A percentile compares a stretch with the other conserved stretches of the same genome.
phyloP scores from a whole-genome alignment of 2,329 filamentous ascomycete genomes.

The Botrytis galanthina region DNA sequence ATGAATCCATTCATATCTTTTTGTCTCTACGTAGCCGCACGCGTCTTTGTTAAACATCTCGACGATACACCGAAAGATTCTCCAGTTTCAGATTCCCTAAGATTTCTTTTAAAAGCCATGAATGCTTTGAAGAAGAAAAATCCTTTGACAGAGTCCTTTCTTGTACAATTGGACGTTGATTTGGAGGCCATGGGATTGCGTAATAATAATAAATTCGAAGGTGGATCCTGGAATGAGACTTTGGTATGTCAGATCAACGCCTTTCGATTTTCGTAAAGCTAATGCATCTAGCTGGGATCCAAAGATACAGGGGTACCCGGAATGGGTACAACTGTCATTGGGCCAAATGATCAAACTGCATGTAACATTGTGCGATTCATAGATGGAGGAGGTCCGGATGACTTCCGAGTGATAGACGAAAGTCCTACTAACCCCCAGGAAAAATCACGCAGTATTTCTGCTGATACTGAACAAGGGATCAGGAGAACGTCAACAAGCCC shows the following conservation, averaged over 20 bases:
- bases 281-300: conserved; percentile 30
- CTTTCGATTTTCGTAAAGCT: conserved; percentile 23
- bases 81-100: conserved; percentile 74
- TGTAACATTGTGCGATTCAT: conserved; percentile 23
- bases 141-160: conserved; percentile 88
- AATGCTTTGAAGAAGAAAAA: conserved; percentile 84
- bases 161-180: conserved; percentile 91
- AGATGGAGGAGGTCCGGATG: conserved; percentile 7
- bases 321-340: conserved; percentile 13
- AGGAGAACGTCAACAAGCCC: conserved; percentile 14
- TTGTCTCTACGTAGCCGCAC: conserved; percentile 90
- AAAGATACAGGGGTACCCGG: conserved; percentile 21
- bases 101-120: conserved; percentile 88
- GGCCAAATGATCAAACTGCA: conserved; percentile 19
- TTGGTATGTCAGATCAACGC: conserved; percentile 32
- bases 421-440: not conserved
- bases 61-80: conserved; percentile 87
- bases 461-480: not conserved
- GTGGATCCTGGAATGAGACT: conserved; percentile 45
- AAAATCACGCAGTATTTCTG: not conserved
- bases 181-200: conserved; percentile 69
- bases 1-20: conserved; percentile 96
- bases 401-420: not conserved
- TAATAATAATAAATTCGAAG: conserved; percentile 54
- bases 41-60: conserved; percentile 95